Evolutionary conservation across 495 filamentous ascomycete genomes (phyloP).

Genomic region (Daldinia vernicosa): DNA sequence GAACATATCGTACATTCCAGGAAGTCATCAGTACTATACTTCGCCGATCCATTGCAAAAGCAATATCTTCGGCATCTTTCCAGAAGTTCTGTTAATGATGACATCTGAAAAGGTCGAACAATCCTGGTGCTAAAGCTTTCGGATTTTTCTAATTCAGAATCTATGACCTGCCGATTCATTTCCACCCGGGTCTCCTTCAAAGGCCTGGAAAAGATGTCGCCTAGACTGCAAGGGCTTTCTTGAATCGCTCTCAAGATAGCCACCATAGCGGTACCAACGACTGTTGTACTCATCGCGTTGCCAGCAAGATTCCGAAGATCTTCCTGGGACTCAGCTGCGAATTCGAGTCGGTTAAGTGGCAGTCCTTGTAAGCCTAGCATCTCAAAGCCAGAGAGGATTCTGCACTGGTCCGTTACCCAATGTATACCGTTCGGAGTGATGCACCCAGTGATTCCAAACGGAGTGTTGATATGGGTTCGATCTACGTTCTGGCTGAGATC

Average conservation of each 20-base stretch:
- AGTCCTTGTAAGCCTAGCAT: slow-evolving; percentile 76
- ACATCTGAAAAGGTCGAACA: slow-evolving; percentile 13
- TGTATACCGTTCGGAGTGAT: slow-evolving; percentile 74
- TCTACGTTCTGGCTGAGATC: slow-evolving; percentile 84
- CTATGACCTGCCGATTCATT: slow-evolving; percentile 16
- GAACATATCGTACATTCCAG: slow-evolving; percentile 27
- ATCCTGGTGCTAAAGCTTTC: slow-evolving; percentile 22
- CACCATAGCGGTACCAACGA: slow-evolving; percentile 71
- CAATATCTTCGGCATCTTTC: slow-evolving; percentile 44
- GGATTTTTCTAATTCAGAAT: slow-evolving; percentile 21
- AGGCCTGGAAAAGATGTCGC: not conserved
- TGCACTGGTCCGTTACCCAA: slow-evolving; percentile 68
- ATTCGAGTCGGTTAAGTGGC: slow-evolving; percentile 66
- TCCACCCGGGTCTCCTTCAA: slow-evolving; percentile 8
- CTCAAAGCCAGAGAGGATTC: slow-evolving; percentile 73
- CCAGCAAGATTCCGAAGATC: slow-evolving; percentile 79
- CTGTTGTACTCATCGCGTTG: slow-evolving; percentile 85
- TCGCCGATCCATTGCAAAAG: slow-evolving; percentile 47
- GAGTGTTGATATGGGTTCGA: slow-evolving; percentile 49
- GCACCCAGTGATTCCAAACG: slow-evolving; percentile 70
- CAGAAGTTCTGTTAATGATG: slow-evolving; percentile 1
- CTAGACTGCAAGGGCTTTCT: not conserved
- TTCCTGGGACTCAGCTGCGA: slow-evolving; percentile 69
- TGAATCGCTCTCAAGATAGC: slow-evolving; percentile 49
- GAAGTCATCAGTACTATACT: slow-evolving; percentile 43